A percentile compares a stretch with the other conserved stretches of the same genome.
Evolutionary conservation across 441 rosid genomes (phyloP).

Genomic region (Pelargonium fulgidum): DNA sequence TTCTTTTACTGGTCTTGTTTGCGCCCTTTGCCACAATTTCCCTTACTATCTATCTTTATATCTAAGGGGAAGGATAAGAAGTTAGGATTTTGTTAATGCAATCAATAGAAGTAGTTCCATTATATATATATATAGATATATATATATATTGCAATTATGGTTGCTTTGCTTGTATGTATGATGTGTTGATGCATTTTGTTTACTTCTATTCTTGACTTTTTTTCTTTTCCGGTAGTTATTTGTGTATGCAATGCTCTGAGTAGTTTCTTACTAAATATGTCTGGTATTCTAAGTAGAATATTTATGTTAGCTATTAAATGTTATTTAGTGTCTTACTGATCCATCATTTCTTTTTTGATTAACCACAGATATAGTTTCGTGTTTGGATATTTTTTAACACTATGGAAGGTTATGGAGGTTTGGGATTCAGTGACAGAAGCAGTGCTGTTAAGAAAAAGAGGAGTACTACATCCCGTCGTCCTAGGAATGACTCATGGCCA

Average conservation of each 20-base stretch:
- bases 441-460: constrained; percentile 68
- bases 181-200: too few relatives aligned
- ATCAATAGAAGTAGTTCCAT: too few relatives aligned
- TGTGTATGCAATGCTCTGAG: neutral
- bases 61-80: too few relatives aligned
- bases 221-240: neutral
- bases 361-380: constrained; percentile 20
- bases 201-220: too few relatives aligned
- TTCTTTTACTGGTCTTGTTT: too few relatives aligned
- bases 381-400: constrained; percentile 1
- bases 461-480: constrained; percentile 59
- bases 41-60: too few relatives aligned
- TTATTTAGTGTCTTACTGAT: neutral
- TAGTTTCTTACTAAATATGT: neutral
- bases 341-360: neutral
- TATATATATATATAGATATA: too few relatives aligned
- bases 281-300: neutral
- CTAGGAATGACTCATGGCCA: constrained; percentile 53
- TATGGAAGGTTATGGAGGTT: constrained; percentile 51
- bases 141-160: too few relatives aligned
- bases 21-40: too few relatives aligned
- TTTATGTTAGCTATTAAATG: neutral
- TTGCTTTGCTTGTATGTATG: too few relatives aligned
- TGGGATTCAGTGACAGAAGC: constrained; percentile 47
- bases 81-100: too few relatives aligned